These are phyloP conservation scores for Saturnispora hagleri DNA, from an alignment of 805 yeast genomes.

Conservation along the genomic window DNA sequence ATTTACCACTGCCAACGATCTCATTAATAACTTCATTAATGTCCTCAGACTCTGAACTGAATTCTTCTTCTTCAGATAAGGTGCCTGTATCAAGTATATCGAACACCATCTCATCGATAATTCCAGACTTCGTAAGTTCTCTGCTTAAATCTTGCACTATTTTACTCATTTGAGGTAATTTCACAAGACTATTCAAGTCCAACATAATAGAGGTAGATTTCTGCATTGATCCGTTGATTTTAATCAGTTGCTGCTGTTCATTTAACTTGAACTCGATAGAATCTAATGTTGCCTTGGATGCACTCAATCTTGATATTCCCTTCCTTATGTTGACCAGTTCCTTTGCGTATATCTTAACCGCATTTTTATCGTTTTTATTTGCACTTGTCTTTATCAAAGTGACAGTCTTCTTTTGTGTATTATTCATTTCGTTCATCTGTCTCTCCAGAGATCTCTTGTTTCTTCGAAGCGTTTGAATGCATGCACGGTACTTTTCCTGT, in stretches of 20 bases:
- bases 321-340: conserved; percentile 68
- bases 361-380: conserved; percentile 63
- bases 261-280: conserved; percentile 82
- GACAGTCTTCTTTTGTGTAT: conserved; percentile 67
- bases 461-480: conserved; percentile 71
- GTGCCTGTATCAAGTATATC: conserved; percentile 65
- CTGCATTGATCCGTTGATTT: conserved; percentile 73
- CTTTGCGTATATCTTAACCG: conserved; percentile 72
- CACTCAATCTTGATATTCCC: conserved; percentile 64
- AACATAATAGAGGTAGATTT: conserved; percentile 74
- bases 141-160: conserved; percentile 81
- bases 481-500: conserved; percentile 73
- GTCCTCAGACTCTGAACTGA: conserved; percentile 49
- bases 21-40: conserved; percentile 8
- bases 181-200: conserved; percentile 74
- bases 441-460: conserved; percentile 80
- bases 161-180: conserved; percentile 67
- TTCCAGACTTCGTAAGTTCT: conserved; percentile 78
- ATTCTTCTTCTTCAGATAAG: conserved; percentile 50
- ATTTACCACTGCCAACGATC: conserved; percentile 1
- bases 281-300: conserved; percentile 77
- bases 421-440: conserved; percentile 52
- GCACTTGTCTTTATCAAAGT: conserved; percentile 64
- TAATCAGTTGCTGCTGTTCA: conserved; percentile 82
- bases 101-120: conserved; percentile 91